A percentile compares a stretch with the other conserved stretches of the same genome.
These are phyloP conservation scores for Penicillium olsonii DNA, from an alignment of 2,329 filamentous ascomycete species.

Conservation along the genomic window DNA sequence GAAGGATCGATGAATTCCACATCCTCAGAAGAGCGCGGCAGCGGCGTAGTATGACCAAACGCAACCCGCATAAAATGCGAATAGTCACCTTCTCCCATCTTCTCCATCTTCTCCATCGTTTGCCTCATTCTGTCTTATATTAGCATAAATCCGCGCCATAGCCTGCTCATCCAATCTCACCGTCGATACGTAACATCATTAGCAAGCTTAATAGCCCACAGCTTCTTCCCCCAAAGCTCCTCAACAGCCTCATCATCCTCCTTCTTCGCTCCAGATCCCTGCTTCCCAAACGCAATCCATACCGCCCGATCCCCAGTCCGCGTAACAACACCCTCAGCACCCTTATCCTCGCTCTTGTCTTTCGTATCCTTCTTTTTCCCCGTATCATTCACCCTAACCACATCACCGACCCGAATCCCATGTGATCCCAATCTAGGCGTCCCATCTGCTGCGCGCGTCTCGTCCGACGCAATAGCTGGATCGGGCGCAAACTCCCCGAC, in stretches of 20 bases:
- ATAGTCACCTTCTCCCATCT: constrained; percentile 57
- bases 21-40: constrained; percentile 50
- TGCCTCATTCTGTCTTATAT: constrained; percentile 56
- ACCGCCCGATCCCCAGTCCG: constrained; percentile 44
- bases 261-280: constrained; percentile 35
- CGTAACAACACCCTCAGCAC: constrained; percentile 47
- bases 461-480: constrained; percentile 59
- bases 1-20: constrained; percentile 58
- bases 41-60: constrained; percentile 60
- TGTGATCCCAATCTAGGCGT: constrained; percentile 45
- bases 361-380: constrained; percentile 24
- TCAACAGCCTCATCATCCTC: constrained; percentile 47
- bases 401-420: constrained; percentile 51
- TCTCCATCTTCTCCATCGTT: constrained; percentile 62
- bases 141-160: constrained; percentile 3
- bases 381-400: constrained; percentile 47
- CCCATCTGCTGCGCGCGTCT: constrained; percentile 43
- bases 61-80: constrained; percentile 61
- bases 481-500: constrained; percentile 78
- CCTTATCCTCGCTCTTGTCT: constrained; percentile 38
- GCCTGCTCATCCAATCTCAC: constrained; percentile 35
- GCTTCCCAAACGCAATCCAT: constrained; percentile 48
- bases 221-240: constrained; percentile 56
- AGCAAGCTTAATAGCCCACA: constrained; percentile 67
- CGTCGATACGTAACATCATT: constrained; percentile 68